These are phyloP conservation scores for Powellomyces hirtus DNA, from an alignment of 192 early-diverging fungal species.

Conservation along the genomic window DNA sequence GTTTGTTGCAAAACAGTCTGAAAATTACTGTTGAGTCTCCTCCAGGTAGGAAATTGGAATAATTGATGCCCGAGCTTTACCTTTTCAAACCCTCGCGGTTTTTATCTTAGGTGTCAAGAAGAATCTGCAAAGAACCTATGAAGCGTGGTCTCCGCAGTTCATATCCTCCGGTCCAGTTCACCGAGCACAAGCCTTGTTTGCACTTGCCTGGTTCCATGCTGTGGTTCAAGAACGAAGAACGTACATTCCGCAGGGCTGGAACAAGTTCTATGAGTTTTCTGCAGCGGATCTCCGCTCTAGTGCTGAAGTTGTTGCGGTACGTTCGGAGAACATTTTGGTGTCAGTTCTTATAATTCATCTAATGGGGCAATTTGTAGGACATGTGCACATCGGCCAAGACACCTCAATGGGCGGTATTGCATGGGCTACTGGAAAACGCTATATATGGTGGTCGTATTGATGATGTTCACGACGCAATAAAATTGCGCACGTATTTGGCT, in stretches of 20 bases:
- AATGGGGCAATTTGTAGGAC: background rate
- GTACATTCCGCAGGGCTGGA: constrained; percentile 65
- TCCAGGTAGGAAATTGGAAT: constrained; percentile 44
- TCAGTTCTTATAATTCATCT: background rate
- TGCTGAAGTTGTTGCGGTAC: constrained; percentile 45
- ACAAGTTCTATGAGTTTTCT: constrained; percentile 64
- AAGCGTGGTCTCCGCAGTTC: constrained; percentile 49
- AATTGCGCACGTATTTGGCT: constrained; percentile 46
- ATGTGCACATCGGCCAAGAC: constrained; percentile 37
- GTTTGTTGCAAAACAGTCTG: constrained; percentile 45
- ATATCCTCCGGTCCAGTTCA: constrained; percentile 39
- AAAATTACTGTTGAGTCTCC: constrained; percentile 62
- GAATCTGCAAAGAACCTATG: constrained; percentile 52
- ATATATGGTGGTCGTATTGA: constrained; percentile 64
- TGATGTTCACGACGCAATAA: constrained; percentile 46
- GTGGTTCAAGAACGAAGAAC: constrained; percentile 57
- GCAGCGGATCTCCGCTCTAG: constrained; percentile 53
- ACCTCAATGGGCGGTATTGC: constrained; percentile 48
- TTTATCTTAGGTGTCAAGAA: constrained; percentile 48
- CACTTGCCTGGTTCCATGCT: constrained; percentile 61
- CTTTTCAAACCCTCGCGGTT: background rate
- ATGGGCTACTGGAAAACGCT: constrained; percentile 55
- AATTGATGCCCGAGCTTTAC: background rate
- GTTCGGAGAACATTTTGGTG: background rate
- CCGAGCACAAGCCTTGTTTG: constrained; percentile 57